Percentiles rank a stretch among this genome's conserved stretches.
Conservation (phyloP, 208 protist species). For the Leishmania tarentolae region DNA sequence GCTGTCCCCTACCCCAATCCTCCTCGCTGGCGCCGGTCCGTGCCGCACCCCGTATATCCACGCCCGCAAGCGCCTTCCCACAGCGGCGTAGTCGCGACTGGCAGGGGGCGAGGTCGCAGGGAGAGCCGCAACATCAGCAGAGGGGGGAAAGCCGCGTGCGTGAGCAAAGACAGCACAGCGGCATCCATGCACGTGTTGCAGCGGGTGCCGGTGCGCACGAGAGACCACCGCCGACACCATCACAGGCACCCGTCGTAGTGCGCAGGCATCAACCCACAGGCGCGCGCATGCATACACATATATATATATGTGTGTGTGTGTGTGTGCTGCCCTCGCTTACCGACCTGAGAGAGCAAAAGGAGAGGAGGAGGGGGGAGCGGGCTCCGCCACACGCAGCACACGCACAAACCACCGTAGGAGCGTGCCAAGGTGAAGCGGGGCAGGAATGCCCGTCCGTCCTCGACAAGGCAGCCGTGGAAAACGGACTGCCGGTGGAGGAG, state of each 20-base stretch:
- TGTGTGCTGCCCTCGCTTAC: not conserved
- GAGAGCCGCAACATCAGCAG: not conserved
- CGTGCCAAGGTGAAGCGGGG: no score
- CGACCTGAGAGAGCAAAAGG: not conserved
- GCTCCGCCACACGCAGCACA: not conserved
- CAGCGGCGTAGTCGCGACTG: not conserved
- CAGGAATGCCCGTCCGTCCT: no score
- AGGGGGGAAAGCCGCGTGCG: not conserved
- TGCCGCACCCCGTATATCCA: not conserved
- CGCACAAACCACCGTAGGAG: no score
- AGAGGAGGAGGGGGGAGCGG: not conserved
- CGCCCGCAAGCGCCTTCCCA: not conserved
- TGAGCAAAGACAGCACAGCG: not conserved
- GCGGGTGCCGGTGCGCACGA: not conserved
- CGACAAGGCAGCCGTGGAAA: not conserved
- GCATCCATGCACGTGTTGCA: not conserved
- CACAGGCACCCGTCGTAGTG: not conserved
- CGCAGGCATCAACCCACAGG: not conserved
- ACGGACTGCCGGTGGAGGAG: not conserved
- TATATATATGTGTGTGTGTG: not conserved
- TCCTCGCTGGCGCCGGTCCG: not conserved
- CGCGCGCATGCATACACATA: not conserved
- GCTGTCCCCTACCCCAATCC: not conserved
- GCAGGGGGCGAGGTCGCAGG: not conserved
- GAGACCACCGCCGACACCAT: not conserved